Evolutionary conservation across 2,329 filamentous ascomycete genomes (phyloP).

Genomic region (Stagonosporopsis vannaccii): DNA sequence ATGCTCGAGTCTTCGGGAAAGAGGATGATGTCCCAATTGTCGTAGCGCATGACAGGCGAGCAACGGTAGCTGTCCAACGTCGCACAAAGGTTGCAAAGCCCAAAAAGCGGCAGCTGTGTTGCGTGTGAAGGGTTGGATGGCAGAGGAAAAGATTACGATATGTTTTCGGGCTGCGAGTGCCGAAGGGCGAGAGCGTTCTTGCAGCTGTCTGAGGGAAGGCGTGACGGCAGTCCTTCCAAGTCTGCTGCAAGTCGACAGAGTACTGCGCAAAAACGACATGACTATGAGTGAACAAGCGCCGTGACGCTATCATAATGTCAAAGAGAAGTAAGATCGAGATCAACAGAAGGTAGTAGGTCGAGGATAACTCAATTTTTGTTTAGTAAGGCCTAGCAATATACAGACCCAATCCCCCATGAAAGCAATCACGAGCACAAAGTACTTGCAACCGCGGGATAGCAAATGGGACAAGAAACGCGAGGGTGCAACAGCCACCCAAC

Average conservation of each 20-base stretch:
- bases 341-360: neutral
- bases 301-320: neutral
- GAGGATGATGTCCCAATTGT: constrained; percentile 85
- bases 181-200: constrained; percentile 1
- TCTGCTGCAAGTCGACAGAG: neutral
- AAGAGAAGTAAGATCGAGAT: neutral
- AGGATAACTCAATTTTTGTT: neutral
- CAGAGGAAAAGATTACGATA: constrained; percentile 4
- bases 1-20: constrained; percentile 72
- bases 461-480: constrained; percentile 1
- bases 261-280: no score
- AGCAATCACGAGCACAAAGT: neutral
- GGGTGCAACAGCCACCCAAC: constrained; percentile 3
- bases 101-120: constrained; percentile 25
- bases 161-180: neutral
- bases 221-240: neutral
- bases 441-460: neutral
- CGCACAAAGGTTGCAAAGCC: constrained; percentile 20
- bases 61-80: constrained; percentile 22
- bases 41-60: constrained; percentile 73
- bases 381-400: constrained; percentile 1
- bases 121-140: neutral
- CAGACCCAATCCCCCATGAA: neutral
- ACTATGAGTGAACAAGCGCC: neutral
- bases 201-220: constrained; percentile 1